Base-by-base conservation (phyloP, 352 stramenopile species). In the Globisporangium nunn region DNA sequence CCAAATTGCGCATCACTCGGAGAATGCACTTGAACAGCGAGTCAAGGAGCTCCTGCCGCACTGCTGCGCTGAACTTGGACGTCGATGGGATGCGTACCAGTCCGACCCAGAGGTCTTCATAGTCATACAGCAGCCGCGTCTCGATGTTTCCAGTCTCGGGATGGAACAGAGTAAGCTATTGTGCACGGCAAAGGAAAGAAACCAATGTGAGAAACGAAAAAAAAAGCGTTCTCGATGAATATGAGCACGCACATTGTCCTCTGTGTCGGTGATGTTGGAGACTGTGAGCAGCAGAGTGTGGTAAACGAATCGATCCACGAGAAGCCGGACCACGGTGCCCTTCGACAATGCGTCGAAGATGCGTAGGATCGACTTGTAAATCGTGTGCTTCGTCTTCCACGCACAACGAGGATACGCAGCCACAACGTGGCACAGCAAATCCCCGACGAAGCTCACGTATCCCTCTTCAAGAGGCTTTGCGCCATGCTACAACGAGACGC, bases 61-160 rank as follows among this genome's bases (percentile, higher is more conserved):
- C 50, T 5, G 50, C 50, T 59, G 58, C 49, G 17, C n/a, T 44
- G 49, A 44, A 60, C 49, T 31, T 54, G 30, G 23, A 59, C 28
- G 35, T 8, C 10, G n/a, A 2, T 17, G 58, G 39, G 4, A 44
- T 39, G 23, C 53, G 52, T 53, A 64, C 43, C 6, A 63, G 6
- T 17, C 51, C 58, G 23, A 63, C n/a, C 81, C 84, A 94, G 23
- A 94, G 75, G 1, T 67, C 66, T 63, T 91, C 80, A 46, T 85
- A 92, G 11, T 89, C 81, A 51, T 82, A 94, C 7, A 94, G 54
- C 33, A 92, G 70, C 28, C 85, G 85, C 51, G 78, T 85, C 50
- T 87, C 84, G 4, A 73, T 23, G 35, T 78, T 71, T 29, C 84
- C 84, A 6, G 84, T 92, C 33, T 92, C 81, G 1, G 81, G 84